Conservation (phyloP, 1,284 basidiomycete genomes). For the Sporisorium reilianum region DNA sequence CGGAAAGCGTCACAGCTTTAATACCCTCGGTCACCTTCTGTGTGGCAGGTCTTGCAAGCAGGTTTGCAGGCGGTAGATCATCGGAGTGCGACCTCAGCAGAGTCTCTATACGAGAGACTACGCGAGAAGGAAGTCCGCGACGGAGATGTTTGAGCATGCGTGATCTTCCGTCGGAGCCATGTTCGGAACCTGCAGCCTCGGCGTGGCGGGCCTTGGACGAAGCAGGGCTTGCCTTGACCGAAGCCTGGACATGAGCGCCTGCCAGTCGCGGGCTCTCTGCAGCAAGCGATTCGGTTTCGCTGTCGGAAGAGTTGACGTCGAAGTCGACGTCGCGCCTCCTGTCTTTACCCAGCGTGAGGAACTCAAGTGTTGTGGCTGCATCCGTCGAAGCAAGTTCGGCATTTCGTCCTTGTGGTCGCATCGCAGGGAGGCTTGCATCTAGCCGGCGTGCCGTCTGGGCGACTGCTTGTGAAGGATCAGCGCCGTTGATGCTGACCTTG, state of each 20-base stretch:
- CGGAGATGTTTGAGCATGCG: conserved; percentile 48
- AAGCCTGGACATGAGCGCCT: neutral
- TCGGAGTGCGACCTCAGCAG: conserved; percentile 30
- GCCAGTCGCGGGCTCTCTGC: neutral
- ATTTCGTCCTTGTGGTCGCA: conserved; percentile 24
- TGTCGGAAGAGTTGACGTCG: conserved; percentile 36
- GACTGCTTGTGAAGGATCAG: neutral
- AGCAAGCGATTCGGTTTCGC: conserved; percentile 19
- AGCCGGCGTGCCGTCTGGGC: neutral
- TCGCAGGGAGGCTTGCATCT: conserved; percentile 1
- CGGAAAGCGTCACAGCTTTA: conserved; percentile 19
- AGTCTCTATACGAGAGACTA: conserved; percentile 26
- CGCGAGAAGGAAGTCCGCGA: conserved; percentile 28
- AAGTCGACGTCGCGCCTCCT: conserved; percentile 37
- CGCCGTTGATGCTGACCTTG: neutral
- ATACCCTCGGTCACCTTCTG: conserved; percentile 34
- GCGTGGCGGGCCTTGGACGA: conserved; percentile 2
- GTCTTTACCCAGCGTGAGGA: conserved; percentile 45
- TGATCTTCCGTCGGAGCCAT: conserved; percentile 14
- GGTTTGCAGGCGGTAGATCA: conserved; percentile 37
- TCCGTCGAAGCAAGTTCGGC: conserved; percentile 45
- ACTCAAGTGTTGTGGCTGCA: conserved; percentile 47
- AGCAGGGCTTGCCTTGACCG: neutral
- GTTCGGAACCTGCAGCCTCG: neutral
- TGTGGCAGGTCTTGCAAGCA: conserved; percentile 28